Conservation (phyloP, 192 early-diverging fungal species). For the Entomortierella parvispora region DNA sequence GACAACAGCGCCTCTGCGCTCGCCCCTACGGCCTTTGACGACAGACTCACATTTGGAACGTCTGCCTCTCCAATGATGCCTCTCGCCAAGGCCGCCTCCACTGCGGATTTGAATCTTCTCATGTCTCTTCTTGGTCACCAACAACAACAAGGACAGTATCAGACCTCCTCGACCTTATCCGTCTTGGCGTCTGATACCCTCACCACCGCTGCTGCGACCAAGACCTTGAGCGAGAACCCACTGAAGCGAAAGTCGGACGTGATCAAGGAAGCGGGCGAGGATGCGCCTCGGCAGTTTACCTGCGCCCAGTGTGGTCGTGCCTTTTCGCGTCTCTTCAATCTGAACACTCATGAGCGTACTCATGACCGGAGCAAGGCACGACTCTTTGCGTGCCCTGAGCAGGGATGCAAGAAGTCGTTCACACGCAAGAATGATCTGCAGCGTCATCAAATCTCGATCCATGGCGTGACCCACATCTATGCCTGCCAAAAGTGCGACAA, state of each 20-base stretch:
- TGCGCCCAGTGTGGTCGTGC: constrained; percentile 71
- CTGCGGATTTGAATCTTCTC: constrained; percentile 24
- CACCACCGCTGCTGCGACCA: neutral
- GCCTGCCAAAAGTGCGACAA: constrained; percentile 63
- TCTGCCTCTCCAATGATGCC: constrained; percentile 14
- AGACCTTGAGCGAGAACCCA: constrained; percentile 8
- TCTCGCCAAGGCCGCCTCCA: constrained; percentile 14
- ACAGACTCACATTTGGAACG: constrained; percentile 3
- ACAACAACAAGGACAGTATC: constrained; percentile 9
- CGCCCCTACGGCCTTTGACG: neutral
- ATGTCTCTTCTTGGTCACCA: constrained; percentile 32
- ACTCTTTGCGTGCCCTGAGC: constrained; percentile 65
- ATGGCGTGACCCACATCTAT: constrained; percentile 59
- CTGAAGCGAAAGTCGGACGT: constrained; percentile 50
- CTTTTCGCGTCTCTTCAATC: constrained; percentile 86
- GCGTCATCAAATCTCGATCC: constrained; percentile 69
- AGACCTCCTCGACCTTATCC: neutral
- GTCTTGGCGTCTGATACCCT: neutral
- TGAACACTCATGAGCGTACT: constrained; percentile 79
- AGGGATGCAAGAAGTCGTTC: constrained; percentile 72
- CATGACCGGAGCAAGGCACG: constrained; percentile 69
- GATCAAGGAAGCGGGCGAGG: constrained; percentile 22
- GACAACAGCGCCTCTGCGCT: neutral
- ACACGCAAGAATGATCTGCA: constrained; percentile 81
- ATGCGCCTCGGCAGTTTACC: constrained; percentile 54